These are phyloP conservation scores for Monilinia fructicola DNA, from an alignment of 2,329 filamentous ascomycete genomes.

Conservation along the genomic window DNA sequence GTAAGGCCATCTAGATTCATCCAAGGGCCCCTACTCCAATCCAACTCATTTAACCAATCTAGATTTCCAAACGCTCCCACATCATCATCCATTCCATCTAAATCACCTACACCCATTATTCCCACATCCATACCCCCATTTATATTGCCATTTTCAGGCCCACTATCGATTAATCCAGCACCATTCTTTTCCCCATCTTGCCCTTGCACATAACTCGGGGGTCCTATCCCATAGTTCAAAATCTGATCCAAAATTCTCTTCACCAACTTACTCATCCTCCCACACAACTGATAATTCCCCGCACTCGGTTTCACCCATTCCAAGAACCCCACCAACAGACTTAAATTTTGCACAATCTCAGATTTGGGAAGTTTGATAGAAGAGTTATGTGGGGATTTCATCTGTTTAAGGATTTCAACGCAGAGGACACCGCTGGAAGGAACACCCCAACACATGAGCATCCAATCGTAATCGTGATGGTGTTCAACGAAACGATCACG, in stretches of 20 bases:
- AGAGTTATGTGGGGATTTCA: slow-evolving; percentile 39
- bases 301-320: slow-evolving; percentile 51
- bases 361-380: slow-evolving; percentile 45
- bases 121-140: slow-evolving; percentile 15
- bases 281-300: slow-evolving; percentile 51
- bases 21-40: slow-evolving; percentile 39
- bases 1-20: slow-evolving; percentile 34
- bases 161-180: not conserved
- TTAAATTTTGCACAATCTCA: slow-evolving; percentile 53
- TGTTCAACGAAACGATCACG: slow-evolving; percentile 47
- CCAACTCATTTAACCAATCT: slow-evolving; percentile 39
- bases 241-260: slow-evolving; percentile 52
- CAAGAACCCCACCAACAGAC: slow-evolving; percentile 51
- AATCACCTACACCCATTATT: slow-evolving; percentile 8
- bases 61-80: slow-evolving; percentile 35
- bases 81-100: slow-evolving; percentile 28
- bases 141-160: not conserved
- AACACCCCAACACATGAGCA: slow-evolving; percentile 51
- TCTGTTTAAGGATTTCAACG: slow-evolving; percentile 50
- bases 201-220: not conserved
- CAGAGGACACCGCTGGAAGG: slow-evolving; percentile 52
- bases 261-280: slow-evolving; percentile 49
- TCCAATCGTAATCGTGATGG: slow-evolving; percentile 50
- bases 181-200: not conserved
- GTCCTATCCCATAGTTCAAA: slow-evolving; percentile 33